Percentiles rank a stretch among this genome's conserved stretches.
phyloP scores from a whole-genome alignment of 768 basidiomycete genomes.

The Amanita molliuscula region DNA sequence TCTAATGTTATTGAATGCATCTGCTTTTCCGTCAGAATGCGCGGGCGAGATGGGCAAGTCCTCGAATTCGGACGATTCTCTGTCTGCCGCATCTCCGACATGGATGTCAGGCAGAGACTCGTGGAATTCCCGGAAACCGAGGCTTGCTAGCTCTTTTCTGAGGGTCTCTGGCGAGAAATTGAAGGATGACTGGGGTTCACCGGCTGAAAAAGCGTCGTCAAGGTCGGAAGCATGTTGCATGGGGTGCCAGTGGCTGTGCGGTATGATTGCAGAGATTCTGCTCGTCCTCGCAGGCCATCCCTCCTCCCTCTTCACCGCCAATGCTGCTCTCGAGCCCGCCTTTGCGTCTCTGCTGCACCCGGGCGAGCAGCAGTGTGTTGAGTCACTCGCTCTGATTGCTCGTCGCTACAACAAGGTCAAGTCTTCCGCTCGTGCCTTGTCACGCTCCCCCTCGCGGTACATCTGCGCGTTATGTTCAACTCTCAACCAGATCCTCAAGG shows the following conservation, averaged over 20 bases:
- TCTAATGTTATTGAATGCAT: conserved; percentile 7
- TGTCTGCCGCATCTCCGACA: not conserved
- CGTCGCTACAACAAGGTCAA: conserved; percentile 68
- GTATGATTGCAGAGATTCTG: conserved; percentile 85
- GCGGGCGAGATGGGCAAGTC: conserved; percentile 6
- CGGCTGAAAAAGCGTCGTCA: conserved; percentile 65
- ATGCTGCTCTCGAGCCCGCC: conserved; percentile 48
- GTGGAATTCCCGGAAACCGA: not conserved
- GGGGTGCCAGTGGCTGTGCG: conserved; percentile 6
- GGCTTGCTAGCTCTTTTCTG: conserved; percentile 42
- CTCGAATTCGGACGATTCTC: not conserved
- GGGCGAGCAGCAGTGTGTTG: conserved; percentile 79
- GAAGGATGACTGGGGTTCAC: conserved; percentile 34
- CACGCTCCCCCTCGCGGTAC: conserved; percentile 60
- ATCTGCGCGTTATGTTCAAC: conserved; percentile 70
- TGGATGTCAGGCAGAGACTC: conserved; percentile 1
- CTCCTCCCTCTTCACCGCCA: conserved; percentile 69
- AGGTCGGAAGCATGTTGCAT: conserved; percentile 17
- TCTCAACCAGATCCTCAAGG: conserved; percentile 60
- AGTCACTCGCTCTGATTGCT: conserved; percentile 67
- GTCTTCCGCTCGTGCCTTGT: conserved; percentile 36
- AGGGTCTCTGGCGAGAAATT: conserved; percentile 54
- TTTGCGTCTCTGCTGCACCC: conserved; percentile 74
- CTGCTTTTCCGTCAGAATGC: conserved; percentile 1
- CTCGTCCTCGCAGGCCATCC: conserved; percentile 81